phyloP scores from a whole-genome alignment of 805 yeast species.

The Saccharomycopsis microspora region DNA sequence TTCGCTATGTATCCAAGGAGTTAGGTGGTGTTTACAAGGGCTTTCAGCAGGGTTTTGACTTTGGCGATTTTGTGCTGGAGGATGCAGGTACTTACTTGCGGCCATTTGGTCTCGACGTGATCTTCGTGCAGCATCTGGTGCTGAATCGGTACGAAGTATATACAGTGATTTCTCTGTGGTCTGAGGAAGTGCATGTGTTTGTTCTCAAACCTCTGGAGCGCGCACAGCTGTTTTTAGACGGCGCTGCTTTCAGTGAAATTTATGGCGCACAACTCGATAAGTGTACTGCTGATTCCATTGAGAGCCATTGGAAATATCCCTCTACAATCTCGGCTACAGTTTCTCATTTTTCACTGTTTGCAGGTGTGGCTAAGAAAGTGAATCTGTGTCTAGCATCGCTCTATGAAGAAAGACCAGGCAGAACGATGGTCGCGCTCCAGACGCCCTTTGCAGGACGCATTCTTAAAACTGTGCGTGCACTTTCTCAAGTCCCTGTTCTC shows the following conservation, averaged over 20 bases:
- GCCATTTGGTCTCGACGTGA: constrained; percentile 41
- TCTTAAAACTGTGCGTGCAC: constrained; percentile 31
- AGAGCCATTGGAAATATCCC: constrained; percentile 29
- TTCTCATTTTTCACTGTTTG: constrained; percentile 39
- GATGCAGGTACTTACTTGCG: constrained; percentile 43
- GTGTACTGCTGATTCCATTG: constrained; percentile 25
- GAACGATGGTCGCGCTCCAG: constrained; percentile 57
- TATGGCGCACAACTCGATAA: constrained; percentile 35
- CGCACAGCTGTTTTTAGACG: constrained; percentile 52
- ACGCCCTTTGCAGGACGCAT: constrained; percentile 49
- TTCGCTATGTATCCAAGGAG: constrained; percentile 54
- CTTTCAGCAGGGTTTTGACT: constrained; percentile 71
- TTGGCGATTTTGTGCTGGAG: constrained; percentile 38
- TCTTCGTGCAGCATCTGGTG: constrained; percentile 57
- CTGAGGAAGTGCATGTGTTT: constrained; percentile 35
- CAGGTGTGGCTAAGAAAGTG: constrained; percentile 46
- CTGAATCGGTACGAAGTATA: constrained; percentile 70
- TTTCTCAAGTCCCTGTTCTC: constrained; percentile 51
- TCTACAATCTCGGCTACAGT: constrained; percentile 43
- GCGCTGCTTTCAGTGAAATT: constrained; percentile 43
- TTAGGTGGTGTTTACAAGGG: constrained; percentile 85
- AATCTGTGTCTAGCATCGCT: constrained; percentile 42
- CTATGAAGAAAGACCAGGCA: constrained; percentile 57
- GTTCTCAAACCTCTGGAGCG: constrained; percentile 56
- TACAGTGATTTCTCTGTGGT: constrained; percentile 57